These are phyloP conservation scores for Thielaviopsis populi DNA, from an alignment of 2,329 filamentous ascomycete species.

Conservation along the genomic window DNA sequence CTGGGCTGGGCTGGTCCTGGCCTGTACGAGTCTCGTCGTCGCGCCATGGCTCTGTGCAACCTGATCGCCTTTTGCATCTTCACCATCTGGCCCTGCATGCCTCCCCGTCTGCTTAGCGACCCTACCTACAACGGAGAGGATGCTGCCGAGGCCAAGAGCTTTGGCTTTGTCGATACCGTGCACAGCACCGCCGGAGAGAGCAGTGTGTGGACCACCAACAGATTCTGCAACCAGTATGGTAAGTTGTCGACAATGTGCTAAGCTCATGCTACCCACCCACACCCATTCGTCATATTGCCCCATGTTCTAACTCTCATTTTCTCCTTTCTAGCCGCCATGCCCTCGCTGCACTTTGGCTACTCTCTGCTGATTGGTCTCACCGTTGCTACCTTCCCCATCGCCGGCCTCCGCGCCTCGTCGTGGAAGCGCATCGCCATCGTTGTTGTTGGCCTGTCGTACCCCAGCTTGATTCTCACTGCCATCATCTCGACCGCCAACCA, in stretches of 20 bases:
- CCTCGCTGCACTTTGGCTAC: constrained; percentile 61
- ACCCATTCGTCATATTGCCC: neutral
- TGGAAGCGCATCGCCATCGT: constrained; percentile 34
- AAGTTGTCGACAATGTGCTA: constrained; percentile 21
- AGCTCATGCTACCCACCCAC: neutral
- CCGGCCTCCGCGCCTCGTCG: constrained; percentile 35
- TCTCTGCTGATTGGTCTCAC: constrained; percentile 58
- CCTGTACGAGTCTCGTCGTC: constrained; percentile 39
- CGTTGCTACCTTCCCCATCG: constrained; percentile 48
- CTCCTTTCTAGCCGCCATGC: constrained; percentile 49
- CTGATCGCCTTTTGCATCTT: constrained; percentile 46
- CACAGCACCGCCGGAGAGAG: constrained; percentile 36
- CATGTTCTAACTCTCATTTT: neutral
- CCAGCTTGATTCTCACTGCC: constrained; percentile 47
- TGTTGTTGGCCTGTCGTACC: constrained; percentile 45
- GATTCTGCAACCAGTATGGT: constrained; percentile 63
- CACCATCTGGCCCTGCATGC: constrained; percentile 50
- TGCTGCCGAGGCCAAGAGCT: constrained; percentile 44
- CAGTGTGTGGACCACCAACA: constrained; percentile 57
- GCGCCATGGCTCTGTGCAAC: constrained; percentile 48
- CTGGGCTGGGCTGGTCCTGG: constrained; percentile 27
- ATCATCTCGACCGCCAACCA: constrained; percentile 62
- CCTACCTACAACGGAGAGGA: constrained; percentile 38
- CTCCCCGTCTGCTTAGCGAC: constrained; percentile 43
- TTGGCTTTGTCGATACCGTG: constrained; percentile 47